phyloP scores from a whole-genome alignment of 371 early-diverging fungal genomes.

The Rhizopus delemar region DNA sequence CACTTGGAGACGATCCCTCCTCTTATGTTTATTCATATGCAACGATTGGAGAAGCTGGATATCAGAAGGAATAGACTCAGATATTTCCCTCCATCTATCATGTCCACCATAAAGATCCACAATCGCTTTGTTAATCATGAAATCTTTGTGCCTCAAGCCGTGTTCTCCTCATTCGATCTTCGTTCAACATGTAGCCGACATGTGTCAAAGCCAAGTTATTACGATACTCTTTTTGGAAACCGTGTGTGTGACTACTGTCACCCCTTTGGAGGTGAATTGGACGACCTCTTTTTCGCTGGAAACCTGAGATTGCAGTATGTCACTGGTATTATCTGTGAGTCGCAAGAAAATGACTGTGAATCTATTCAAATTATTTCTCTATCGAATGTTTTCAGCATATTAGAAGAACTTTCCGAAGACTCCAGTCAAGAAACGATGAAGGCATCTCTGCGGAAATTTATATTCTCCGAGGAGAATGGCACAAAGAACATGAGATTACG shows the following conservation, averaged over 20 bases:
- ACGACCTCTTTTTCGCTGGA: slow-evolving; percentile 24
- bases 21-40: slow-evolving; percentile 38
- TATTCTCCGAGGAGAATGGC: too few relatives aligned
- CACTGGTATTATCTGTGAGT: slow-evolving; percentile 26
- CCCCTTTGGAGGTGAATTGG: slow-evolving; percentile 31
- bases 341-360: slow-evolving; percentile 1
- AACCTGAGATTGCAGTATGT: slow-evolving; percentile 21
- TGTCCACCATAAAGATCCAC: slow-evolving; percentile 25
- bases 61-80: slow-evolving; percentile 52
- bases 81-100: slow-evolving; percentile 50
- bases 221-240: not conserved
- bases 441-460: too few relatives aligned
- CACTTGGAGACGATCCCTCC: slow-evolving; percentile 53
- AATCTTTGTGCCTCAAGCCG: slow-evolving; percentile 13
- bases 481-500: not conserved
- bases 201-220: not conserved
- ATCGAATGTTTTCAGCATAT: not conserved
- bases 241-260: not conserved
- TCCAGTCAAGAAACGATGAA: not conserved
- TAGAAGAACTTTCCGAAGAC: not conserved
- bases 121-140: slow-evolving; percentile 25
- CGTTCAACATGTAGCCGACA: slow-evolving; percentile 6
- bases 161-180: slow-evolving; percentile 14
- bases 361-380: slow-evolving; percentile 2
- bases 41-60: slow-evolving; percentile 52